Percentiles rank a stretch among this genome's conserved stretches.
Evolutionary conservation across 108 stramenopile genomes (phyloP).

Genomic region (Pseudonitzschia pungens): DNA sequence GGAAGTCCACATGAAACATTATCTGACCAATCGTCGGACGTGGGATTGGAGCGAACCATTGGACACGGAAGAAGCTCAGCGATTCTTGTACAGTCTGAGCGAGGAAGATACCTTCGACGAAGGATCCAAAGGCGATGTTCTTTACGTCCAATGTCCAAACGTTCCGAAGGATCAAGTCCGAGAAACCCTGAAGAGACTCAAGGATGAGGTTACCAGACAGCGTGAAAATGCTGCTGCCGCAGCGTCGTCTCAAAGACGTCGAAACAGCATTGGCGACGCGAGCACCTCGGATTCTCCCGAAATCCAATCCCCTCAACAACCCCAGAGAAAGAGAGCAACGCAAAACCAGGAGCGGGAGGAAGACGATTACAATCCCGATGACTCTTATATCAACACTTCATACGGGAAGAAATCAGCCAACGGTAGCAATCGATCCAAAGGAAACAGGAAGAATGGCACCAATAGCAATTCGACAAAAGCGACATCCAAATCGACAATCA

Average conservation of each 20-base stretch:
- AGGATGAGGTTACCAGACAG: constrained; percentile 8
- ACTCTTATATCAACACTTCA: too few species aligned
- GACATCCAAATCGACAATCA: background rate
- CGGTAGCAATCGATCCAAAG: background rate
- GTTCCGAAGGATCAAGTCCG: constrained; percentile 50
- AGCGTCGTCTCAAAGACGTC: too few species aligned
- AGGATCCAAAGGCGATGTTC: constrained; percentile 11
- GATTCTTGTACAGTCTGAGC: constrained; percentile 34
- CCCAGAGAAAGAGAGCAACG: too few species aligned
- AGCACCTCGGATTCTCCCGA: background rate
- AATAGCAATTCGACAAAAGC: background rate
- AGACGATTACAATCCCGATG: too few species aligned
- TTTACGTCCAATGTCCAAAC: constrained; percentile 49
- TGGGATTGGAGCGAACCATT: constrained; percentile 48
- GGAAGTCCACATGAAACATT: constrained; percentile 36
- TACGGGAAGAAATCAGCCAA: background rate
- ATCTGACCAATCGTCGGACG: constrained; percentile 29
- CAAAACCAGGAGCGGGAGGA: too few species aligned
- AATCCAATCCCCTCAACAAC: too few species aligned
- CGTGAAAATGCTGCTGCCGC: too few species aligned
- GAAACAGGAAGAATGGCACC: background rate
- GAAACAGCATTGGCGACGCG: constrained; percentile 12
- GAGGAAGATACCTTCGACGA: constrained; percentile 8
- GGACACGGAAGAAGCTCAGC: constrained; percentile 37
- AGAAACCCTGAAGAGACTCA: constrained; percentile 32